Evolutionary conservation across 2,329 filamentous ascomycete species (phyloP), one percentile per base, ranked within the genome.

Genomic region (Sphaceloma murrayae): DNA sequence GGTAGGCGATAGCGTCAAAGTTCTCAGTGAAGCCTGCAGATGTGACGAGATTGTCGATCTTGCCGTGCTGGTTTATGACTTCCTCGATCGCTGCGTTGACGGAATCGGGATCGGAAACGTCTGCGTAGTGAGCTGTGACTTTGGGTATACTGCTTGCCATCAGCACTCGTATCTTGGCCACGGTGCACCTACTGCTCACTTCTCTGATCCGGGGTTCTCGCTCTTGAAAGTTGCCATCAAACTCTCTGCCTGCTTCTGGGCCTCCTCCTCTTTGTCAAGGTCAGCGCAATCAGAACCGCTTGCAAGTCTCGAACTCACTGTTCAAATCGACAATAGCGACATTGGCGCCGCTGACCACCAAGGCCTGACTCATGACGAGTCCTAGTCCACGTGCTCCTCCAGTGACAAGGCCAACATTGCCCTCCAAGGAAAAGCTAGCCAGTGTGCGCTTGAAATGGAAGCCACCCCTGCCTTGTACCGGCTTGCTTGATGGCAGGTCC

Each of bases 11-110:
- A 34, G 89, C 89, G 56, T 93, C 82, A 58, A 87, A 93, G 69
- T 95, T 95, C 69, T 95, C 89, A 10, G 85, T 91, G 68, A 96
- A 94, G 34, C 89, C 89, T 39, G 89, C 89, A n/a, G 86, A 93
- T 18, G 89, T 95, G 56, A 96, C 88, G 18, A 96, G 75, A 64
- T 85, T 81, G 66, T 94, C 87, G 54, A 95, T 86, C 63, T 83
- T 82, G 64, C 81, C 80, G 61, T 94, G 88, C 38, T 68, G 56
- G 10, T 38, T 42, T 40, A 89, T 60, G 52, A 89, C 74, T 49
- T 86, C 81, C 27, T 71, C 68, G 53, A 95, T 73, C 54, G 82
- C 82, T 22, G 69, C 64, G 47, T 83, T 79, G 50, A 95, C 88
- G 5, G 85, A 89, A 38, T 79, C 75, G 16, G 81, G 81, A 55